phyloP scores from a whole-genome alignment of 2,329 filamentous ascomycete genomes.

The Aspergillus sp. region DNA sequence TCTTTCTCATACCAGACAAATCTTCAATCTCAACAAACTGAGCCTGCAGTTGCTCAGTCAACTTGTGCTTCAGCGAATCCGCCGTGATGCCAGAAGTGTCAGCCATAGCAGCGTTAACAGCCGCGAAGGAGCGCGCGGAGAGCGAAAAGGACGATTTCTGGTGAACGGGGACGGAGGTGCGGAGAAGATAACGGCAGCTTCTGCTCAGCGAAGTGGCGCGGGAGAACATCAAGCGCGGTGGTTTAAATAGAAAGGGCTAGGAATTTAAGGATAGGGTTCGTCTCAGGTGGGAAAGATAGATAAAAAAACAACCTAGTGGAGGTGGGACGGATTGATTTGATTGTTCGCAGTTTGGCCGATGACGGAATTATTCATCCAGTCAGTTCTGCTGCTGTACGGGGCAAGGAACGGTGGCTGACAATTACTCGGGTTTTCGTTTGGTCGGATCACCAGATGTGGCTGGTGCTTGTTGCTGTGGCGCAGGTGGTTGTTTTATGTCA shows the following conservation, averaged over 20 bases:
- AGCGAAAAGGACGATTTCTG: conserved; percentile 28
- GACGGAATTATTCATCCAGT: conserved; percentile 14
- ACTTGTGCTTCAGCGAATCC: conserved; percentile 62
- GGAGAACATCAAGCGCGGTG: conserved; percentile 32
- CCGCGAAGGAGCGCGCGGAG: conserved; percentile 27
- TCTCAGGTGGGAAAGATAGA: not conserved
- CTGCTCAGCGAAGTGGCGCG: conserved; percentile 33
- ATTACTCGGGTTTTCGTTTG: too few relatives aligned
- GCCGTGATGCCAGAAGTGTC: conserved; percentile 63
- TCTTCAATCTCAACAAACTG: conserved; percentile 83
- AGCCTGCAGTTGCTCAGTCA: conserved; percentile 67
- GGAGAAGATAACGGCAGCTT: conserved; percentile 36
- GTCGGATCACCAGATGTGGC: conserved; percentile 11
- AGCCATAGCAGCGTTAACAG: conserved; percentile 36
- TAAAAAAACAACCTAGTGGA: not conserved
- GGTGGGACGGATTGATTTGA: too few relatives aligned
- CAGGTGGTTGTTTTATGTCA: not conserved
- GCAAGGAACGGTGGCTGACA: too few relatives aligned
- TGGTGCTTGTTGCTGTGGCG: conserved; percentile 7
- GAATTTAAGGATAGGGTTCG: too few relatives aligned
- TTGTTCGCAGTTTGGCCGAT: conserved; percentile 4
- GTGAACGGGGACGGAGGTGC: conserved; percentile 17
- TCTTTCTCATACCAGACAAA: conserved; percentile 68
- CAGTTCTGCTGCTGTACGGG: not conserved
- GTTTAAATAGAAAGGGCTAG: not conserved